Evolutionary conservation across 345 rosid genomes (phyloP), one percentile per base, ranked within the genome.

Genomic region (Gossypium longicalyx): DNA sequence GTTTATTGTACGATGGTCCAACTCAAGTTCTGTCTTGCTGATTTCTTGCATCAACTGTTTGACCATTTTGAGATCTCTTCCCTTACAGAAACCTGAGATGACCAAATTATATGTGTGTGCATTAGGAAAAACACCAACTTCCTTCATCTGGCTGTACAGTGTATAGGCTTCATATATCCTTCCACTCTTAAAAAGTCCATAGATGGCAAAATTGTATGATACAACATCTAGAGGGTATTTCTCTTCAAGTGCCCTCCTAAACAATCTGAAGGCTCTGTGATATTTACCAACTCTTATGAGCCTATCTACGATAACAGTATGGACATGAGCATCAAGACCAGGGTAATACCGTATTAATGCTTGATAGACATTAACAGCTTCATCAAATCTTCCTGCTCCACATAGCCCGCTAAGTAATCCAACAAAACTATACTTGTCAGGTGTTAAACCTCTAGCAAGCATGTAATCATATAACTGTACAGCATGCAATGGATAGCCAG

Each of bases 251-350:
- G 88, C 90, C 72, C 74, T 74, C 64, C 81, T 80, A 77, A 92
- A 89, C 81, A 86, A 81, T 67, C 49, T 65, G 11, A 86, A 62
- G 51, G 96, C 93, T 17, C 16, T 78, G 70, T 73, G 60, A 81
- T 68, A 86, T 64, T 82, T 62, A 47, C 92, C 90, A 68, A 34
- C 77, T 81, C 77, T 80, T 44, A 89, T 71, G 58, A 89, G 91
- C 82, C 83, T 75, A 79, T 86, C 79, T 2, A 90, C 72, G 2
- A 90, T 73, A 8, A 77, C 74, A 9, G 97, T 85, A 78, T 92
- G 97, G 71, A 89, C 84, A 79, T 83, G 89, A 76, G 92, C 86
- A 81, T 90, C 87, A n/a, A 90, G 76, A 74, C 22, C 54, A 2
- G 72, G 73, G 43, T 58, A 16, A 63, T 38, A 68, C 81, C 44